Evolutionary conservation across 768 basidiomycete species (phyloP).

Genomic region (Pholiota conissans): DNA sequence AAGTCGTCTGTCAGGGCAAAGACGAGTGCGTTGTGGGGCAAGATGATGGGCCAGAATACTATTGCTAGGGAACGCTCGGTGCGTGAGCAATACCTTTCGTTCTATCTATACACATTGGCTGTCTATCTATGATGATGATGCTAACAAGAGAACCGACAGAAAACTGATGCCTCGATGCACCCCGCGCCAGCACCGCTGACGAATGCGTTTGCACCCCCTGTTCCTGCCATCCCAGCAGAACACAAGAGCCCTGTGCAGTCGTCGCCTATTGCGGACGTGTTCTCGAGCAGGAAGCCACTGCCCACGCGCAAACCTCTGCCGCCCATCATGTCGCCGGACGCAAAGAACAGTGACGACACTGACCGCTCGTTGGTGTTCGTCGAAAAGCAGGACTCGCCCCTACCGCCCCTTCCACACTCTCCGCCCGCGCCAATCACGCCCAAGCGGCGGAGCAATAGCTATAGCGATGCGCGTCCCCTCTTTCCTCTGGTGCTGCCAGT

Average conservation of each 20-base stretch:
- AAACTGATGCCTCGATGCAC: conserved; percentile 48
- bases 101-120: conserved; percentile 10
- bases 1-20: conserved; percentile 74
- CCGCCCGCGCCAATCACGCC: conserved; percentile 29
- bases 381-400: conserved; percentile 38
- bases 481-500: conserved; percentile 46
- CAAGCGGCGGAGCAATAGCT: conserved; percentile 74
- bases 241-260: conserved; percentile 30
- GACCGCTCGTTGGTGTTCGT: conserved; percentile 61
- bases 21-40: conserved; percentile 80
- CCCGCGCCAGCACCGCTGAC: conserved; percentile 31
- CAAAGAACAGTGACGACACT: conserved; percentile 33
- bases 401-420: conserved; percentile 31
- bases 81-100: conserved; percentile 20
- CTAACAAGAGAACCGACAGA: conserved; percentile 33
- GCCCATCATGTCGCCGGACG: conserved; percentile 44
- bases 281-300: conserved; percentile 27
- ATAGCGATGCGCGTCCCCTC: conserved; percentile 46
- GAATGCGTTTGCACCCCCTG: conserved; percentile 49
- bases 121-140: conserved; percentile 10
- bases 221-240: conserved; percentile 50
- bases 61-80: conserved; percentile 70
- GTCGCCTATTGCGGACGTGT: conserved; percentile 55
- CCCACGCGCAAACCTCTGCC: conserved; percentile 61
- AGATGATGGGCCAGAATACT: conserved; percentile 67